These are phyloP conservation scores for Ramaria sp. DNA, from an alignment of 768 basidiomycete species.

Conservation along the genomic window DNA sequence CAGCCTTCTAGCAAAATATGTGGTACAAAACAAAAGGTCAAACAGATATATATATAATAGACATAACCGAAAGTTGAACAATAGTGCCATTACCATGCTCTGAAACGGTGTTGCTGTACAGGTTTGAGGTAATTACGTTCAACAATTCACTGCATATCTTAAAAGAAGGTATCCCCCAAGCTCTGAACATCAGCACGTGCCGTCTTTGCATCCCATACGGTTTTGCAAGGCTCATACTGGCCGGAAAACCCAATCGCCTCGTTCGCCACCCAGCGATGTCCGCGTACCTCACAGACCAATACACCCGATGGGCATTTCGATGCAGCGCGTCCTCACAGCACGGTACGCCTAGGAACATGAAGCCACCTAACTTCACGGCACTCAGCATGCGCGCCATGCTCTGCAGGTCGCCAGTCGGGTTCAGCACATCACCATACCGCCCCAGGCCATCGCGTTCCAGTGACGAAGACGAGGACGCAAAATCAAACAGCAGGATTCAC, in stretches of 20 bases:
- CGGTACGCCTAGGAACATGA: neutral
- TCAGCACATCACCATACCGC: neutral
- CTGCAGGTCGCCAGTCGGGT: neutral
- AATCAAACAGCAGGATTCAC: neutral
- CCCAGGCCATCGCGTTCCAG: neutral
- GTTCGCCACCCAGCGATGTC: neutral
- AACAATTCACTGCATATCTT: neutral
- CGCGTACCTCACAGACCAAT: neutral
- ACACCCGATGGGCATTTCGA: neutral
- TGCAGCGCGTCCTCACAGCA: neutral
- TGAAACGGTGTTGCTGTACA: too few relatives aligned
- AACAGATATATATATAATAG: too few relatives aligned
- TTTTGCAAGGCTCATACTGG: neutral
- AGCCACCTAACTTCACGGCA: neutral
- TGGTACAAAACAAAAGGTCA: too few relatives aligned
- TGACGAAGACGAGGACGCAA: neutral
- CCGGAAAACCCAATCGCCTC: neutral
- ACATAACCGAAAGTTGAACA: too few relatives aligned
- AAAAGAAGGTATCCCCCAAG: neutral
- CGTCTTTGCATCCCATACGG: neutral
- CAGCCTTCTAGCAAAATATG: too few relatives aligned
- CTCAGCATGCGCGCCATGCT: neutral
- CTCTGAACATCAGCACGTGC: neutral
- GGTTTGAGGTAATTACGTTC: too few relatives aligned
- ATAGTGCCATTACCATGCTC: too few relatives aligned